Evolutionary conservation across 208 protist species (phyloP), one percentile per base, ranked within the genome.

Genomic region (Porcisia hertigi): DNA sequence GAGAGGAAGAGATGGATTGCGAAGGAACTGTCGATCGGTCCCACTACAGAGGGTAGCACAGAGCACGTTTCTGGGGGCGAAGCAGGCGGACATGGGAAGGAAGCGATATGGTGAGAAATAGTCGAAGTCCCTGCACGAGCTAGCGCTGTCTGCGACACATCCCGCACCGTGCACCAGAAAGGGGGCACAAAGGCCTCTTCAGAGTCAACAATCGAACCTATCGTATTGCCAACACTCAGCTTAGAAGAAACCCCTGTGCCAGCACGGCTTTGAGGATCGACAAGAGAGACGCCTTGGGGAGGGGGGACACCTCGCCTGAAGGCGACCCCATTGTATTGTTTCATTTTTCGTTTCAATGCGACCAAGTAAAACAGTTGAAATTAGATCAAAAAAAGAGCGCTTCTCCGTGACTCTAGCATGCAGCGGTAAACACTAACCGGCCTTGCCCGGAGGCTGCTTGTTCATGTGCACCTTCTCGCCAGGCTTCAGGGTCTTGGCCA

Each of bases 401-500:
- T 18, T 65, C 60, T n/a, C 18, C 16, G 23, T 45, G 16, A 14
- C 60, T 65, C 14, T 65, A 45, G 36, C 60, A 25, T 65, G 41
- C 34, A 23, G 59, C 47, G 47, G 47, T 52, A 52, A 12, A 58
- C 70, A 49, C 95, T 91, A 95, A 69, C 93, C 93, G 75, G 91
- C 93, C 91, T 97, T 96, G 81, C 91, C 92, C 34, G 90, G 88
- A 55, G 91, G 90, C 87, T 98, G 94, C 86, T 95, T 95, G 92
- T 98, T 98, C 90, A 96, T 94, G 77, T 91, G 85, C 86, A 95
- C 86, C 92, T 98, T 98, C 91, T 98, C 94, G 62, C 96, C 97
- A 69, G 91, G 75, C 86, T 94, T 97, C 75, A 97, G 73, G 43
- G 98, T 96, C 81, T 92, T 96, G 79, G 97, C 92, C 69, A 98